Evolutionary conservation across 495 filamentous ascomycete species (phyloP).

Genomic region (Apodospora peruviana): DNA sequence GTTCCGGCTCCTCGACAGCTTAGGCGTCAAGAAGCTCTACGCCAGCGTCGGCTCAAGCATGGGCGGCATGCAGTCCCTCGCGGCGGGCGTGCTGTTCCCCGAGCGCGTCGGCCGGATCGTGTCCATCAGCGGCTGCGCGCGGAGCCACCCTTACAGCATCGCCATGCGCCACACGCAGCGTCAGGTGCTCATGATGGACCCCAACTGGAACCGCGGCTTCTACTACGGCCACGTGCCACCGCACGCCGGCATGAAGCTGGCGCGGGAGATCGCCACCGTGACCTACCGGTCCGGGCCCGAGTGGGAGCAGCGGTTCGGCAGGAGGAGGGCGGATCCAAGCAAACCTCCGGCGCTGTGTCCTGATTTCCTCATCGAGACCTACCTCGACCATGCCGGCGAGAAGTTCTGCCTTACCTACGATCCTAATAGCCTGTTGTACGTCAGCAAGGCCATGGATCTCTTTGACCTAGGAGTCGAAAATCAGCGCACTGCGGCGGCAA

Average conservation of each 20-base stretch:
- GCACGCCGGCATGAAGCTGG: slow-evolving; percentile 95
- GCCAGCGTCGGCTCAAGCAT: slow-evolving; percentile 95
- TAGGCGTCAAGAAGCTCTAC: slow-evolving; percentile 76
- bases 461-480: slow-evolving; percentile 81
- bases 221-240: slow-evolving; percentile 89
- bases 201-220: slow-evolving; percentile 94
- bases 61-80: slow-evolving; percentile 97
- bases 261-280: slow-evolving; percentile 93
- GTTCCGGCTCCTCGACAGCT: slow-evolving; percentile 76
- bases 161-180: slow-evolving; percentile 98
- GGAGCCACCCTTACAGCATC: slow-evolving; percentile 96
- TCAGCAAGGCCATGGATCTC: slow-evolving; percentile 98
- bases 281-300: slow-evolving; percentile 96
- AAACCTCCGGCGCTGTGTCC: slow-evolving; percentile 89
- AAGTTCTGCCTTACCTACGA: slow-evolving; percentile 99
- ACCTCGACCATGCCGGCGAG: slow-evolving; percentile 96
- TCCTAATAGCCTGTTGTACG: slow-evolving; percentile 91
- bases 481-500: slow-evolving; percentile 40
- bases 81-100: slow-evolving; percentile 82
- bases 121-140: slow-evolving; percentile 87
- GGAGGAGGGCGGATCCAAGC: slow-evolving; percentile 77
- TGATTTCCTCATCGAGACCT: slow-evolving; percentile 97
- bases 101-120: slow-evolving; percentile 75
- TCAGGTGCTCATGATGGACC: slow-evolving; percentile 98
- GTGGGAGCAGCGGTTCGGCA: slow-evolving; percentile 94